These are phyloP conservation scores for Coemansia sp. DNA, from an alignment of 192 early-diverging fungal species.

Conservation along the genomic window DNA sequence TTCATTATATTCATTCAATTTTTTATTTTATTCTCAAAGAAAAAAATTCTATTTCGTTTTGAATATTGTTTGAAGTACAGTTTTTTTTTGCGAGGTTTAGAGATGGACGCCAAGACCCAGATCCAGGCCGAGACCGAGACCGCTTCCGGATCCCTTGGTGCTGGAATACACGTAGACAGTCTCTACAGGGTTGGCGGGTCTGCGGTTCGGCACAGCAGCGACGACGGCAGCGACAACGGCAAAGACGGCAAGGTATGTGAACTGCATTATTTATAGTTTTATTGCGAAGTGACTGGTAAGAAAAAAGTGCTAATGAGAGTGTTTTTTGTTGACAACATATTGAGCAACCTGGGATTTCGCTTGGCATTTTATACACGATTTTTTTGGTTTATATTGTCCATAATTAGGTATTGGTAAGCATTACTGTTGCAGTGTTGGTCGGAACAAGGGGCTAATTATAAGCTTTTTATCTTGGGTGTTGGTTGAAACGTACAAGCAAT, in stretches of 20 bases:
- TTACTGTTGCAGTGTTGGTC: too few relatives aligned
- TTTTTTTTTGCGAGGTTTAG: constrained; percentile 11
- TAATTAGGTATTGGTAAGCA: too few relatives aligned
- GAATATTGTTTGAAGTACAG: too few relatives aligned
- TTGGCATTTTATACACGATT: not conserved
- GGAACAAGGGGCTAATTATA: not conserved
- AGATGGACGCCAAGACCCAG: constrained; percentile 30
- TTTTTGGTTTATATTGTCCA: too few relatives aligned
- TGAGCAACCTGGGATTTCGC: too few relatives aligned
- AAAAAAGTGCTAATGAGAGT: constrained; percentile 1
- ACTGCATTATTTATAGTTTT: constrained; percentile 15
- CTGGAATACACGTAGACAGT: not conserved
- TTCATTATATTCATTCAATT: constrained; percentile 8
- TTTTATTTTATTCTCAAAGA: not conserved
- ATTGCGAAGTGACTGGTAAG: too few relatives aligned
- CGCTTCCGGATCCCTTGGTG: constrained; percentile 1
- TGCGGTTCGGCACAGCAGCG: not conserved
- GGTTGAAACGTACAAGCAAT: not conserved
- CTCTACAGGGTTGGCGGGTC: not conserved
- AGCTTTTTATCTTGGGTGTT: not conserved
- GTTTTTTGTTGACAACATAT: too few relatives aligned
- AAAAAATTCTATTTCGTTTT: constrained; percentile 4
- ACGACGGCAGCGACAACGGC: constrained; percentile 3
- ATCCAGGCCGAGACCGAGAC: constrained; percentile 16
- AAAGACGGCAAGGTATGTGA: constrained; percentile 16